phyloP scores from a whole-genome alignment of 2,329 filamentous ascomycete genomes.

The Cytospora schulzeri region DNA sequence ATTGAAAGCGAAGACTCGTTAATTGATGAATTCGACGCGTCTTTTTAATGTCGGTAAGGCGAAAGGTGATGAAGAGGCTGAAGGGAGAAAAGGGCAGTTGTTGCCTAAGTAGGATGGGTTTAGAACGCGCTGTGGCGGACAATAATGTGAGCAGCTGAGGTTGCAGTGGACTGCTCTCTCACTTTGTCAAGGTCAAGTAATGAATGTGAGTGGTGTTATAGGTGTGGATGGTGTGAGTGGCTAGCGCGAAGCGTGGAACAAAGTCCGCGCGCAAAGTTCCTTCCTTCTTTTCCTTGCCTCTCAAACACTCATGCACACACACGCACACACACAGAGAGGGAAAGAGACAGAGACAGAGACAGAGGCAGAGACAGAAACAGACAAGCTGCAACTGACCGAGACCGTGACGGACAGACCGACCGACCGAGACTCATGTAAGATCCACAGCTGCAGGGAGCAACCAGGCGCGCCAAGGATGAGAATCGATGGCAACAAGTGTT shows the following conservation, averaged over 20 bases:
- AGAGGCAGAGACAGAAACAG: no score
- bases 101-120: not conserved
- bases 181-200: no score
- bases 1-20: conserved; percentile 1
- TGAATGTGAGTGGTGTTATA: not conserved
- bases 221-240: not conserved
- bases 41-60: conserved; percentile 3
- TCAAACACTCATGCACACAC: not conserved
- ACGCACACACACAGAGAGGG: not conserved
- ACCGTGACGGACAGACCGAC: not conserved
- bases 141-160: not conserved
- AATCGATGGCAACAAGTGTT: not conserved
- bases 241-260: not conserved
- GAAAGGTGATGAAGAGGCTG: conserved; percentile 6
- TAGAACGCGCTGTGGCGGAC: not conserved
- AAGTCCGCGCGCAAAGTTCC: conserved; percentile 2
- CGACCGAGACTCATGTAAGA: not conserved
- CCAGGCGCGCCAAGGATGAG: not conserved
- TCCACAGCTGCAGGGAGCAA: not conserved
- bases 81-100: conserved; percentile 4
- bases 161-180: not conserved
- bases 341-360: no score
- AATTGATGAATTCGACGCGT: conserved; percentile 24
- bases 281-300: not conserved
- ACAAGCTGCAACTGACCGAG: not conserved